These are phyloP conservation scores for Tolypocladium inflatum DNA, from an alignment of 2,329 filamentous ascomycete species.

Conservation along the genomic window DNA sequence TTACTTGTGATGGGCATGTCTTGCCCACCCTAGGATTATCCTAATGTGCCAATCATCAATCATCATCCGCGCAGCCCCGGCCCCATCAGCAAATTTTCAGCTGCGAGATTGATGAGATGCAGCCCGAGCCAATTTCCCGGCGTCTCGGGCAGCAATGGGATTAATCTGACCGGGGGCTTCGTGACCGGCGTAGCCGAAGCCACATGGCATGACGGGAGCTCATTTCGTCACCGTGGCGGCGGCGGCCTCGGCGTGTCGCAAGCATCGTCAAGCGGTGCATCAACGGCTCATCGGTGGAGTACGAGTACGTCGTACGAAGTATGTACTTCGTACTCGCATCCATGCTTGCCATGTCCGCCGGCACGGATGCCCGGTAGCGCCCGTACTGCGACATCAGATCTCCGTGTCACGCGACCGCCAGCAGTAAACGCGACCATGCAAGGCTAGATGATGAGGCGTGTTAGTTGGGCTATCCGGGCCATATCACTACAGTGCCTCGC, in stretches of 20 bases:
- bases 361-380: not conserved
- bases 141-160: not conserved
- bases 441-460: not conserved
- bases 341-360: not conserved
- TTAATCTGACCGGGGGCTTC: not conserved
- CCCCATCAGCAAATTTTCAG: not conserved
- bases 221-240: not conserved
- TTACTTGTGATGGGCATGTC: no score
- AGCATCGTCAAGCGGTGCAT: not conserved
- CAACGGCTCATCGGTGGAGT: not conserved
- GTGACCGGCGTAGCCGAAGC: not conserved
- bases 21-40: no score
- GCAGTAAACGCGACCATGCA: not conserved
- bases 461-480: not conserved
- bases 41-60: not conserved
- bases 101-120: not conserved
- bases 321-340: not conserved
- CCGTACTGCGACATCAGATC: not conserved
- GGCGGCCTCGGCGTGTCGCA: not conserved
- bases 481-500: constrained; percentile 22
- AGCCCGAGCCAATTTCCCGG: not conserved
- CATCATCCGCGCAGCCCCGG: not conserved
- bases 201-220: not conserved
- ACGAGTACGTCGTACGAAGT: not conserved
- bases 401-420: not conserved